Conservation (phyloP, 2,329 filamentous ascomycete genomes). For the Botryosphaeria dothidea region DNA sequence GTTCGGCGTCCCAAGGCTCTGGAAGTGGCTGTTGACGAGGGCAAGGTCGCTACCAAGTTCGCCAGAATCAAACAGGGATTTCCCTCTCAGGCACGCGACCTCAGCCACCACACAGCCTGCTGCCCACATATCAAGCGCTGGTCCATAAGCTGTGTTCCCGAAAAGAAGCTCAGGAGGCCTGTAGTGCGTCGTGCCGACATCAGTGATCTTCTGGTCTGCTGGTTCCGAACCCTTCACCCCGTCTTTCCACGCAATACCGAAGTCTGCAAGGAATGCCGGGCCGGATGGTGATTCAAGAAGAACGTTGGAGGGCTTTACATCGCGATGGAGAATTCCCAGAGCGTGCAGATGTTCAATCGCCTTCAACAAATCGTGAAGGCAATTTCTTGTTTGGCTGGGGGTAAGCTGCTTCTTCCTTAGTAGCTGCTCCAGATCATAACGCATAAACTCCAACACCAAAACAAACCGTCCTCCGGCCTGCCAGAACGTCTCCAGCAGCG, state of each 20-base stretch:
- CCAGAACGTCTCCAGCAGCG: slow-evolving; percentile 70
- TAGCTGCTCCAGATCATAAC: slow-evolving; percentile 69
- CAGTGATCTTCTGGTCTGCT: slow-evolving; percentile 72
- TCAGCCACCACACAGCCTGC: slow-evolving; percentile 84
- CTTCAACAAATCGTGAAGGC: slow-evolving; percentile 68
- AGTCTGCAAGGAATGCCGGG: slow-evolving; percentile 81
- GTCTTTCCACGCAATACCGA: slow-evolving; percentile 86
- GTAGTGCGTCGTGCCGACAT: slow-evolving; percentile 92
- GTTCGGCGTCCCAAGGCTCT: slow-evolving; percentile 84
- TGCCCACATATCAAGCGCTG: slow-evolving; percentile 84
- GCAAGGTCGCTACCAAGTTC: slow-evolving; percentile 91
- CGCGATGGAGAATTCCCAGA: slow-evolving; percentile 82
- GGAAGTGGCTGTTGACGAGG: slow-evolving; percentile 89
- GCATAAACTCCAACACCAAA: slow-evolving; percentile 83
- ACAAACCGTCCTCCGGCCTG: slow-evolving; percentile 72
- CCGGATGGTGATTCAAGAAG: slow-evolving; percentile 67
- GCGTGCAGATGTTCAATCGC: slow-evolving; percentile 72
- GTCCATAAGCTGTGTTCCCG: slow-evolving; percentile 71
- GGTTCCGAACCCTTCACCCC: slow-evolving; percentile 61
- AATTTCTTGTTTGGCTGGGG: slow-evolving; percentile 42
- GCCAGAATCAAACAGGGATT: slow-evolving; percentile 78
- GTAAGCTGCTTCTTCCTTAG: slow-evolving; percentile 52
- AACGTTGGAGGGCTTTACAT: slow-evolving; percentile 91
- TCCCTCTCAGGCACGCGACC: slow-evolving; percentile 56
- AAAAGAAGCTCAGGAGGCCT: slow-evolving; percentile 89